Percentiles rank a stretch among this genome's conserved stretches.
These are phyloP conservation scores for Wickerhamomyces hampshirensis DNA, from an alignment of 805 yeast genomes.

Conservation along the genomic window DNA sequence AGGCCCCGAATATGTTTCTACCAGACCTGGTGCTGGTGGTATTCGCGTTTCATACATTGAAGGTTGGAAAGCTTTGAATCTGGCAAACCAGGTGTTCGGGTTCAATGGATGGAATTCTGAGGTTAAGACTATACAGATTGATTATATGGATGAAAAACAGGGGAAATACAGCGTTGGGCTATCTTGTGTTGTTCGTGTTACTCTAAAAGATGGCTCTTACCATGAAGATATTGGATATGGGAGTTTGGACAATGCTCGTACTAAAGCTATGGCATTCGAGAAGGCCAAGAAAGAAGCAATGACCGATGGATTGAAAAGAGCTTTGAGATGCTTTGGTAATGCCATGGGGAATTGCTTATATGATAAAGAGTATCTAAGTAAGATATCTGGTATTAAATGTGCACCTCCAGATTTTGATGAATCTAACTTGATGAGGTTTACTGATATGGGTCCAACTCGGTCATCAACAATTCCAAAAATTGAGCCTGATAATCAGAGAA, in stretches of 20 bases:
- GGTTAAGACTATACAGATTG: conserved; percentile 58
- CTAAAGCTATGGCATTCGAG: conserved; percentile 74
- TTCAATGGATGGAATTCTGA: conserved; percentile 83
- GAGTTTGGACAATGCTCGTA: conserved; percentile 67
- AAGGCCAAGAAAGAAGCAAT: conserved; percentile 81
- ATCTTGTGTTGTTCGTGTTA: conserved; percentile 67
- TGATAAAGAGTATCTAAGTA: conserved; percentile 59
- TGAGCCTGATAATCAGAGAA: too few species aligned
- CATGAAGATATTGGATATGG: conserved; percentile 87
- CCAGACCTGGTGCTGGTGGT: conserved; percentile 72
- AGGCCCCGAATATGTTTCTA: conserved; percentile 77
- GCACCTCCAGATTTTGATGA: conserved; percentile 43
- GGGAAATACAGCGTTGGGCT: conserved; percentile 61
- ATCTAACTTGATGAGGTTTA: conserved; percentile 33
- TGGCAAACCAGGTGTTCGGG: conserved; percentile 80
- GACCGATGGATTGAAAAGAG: conserved; percentile 77
- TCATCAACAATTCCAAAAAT: conserved; percentile 13
- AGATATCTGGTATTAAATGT: conserved; percentile 37
- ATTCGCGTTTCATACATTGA: conserved; percentile 67
- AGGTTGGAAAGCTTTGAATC: conserved; percentile 78
- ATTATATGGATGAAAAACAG: conserved; percentile 61
- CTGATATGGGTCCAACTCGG: conserved; percentile 14
- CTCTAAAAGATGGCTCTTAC: conserved; percentile 69
- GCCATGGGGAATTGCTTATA: conserved; percentile 83
- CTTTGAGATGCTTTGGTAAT: conserved; percentile 76